Conservation (phyloP, 345 rosid genomes). For the Hypericum androsaemum region DNA sequence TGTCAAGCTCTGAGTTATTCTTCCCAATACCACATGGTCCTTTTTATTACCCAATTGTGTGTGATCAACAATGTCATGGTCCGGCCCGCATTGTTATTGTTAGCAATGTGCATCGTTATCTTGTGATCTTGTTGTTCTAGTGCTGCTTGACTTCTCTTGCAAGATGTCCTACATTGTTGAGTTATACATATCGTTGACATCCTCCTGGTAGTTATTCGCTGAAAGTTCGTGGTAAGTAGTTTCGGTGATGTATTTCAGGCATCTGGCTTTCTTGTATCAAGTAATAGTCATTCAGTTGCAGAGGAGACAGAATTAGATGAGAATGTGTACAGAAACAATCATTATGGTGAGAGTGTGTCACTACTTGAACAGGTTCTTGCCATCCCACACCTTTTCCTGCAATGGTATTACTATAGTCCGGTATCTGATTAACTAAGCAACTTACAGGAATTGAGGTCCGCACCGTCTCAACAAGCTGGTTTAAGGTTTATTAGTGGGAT, state of each 20-base stretch:
- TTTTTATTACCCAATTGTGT: too few species aligned
- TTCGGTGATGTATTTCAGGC: slow-evolving; percentile 38
- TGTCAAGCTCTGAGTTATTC: too few species aligned
- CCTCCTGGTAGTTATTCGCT: too few species aligned
- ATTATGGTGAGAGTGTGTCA: slow-evolving; percentile 45
- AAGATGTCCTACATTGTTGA: too few species aligned
- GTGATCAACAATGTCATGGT: too few species aligned
- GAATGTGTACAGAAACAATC: slow-evolving; percentile 40
- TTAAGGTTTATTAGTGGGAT: slow-evolving; percentile 87
- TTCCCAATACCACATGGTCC: too few species aligned
- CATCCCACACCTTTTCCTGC: slow-evolving; percentile 9
- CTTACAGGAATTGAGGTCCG: slow-evolving; percentile 58
- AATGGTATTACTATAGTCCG: slow-evolving; percentile 10
- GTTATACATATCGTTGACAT: too few species aligned
- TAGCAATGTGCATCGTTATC: too few species aligned
- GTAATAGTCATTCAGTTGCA: slow-evolving; percentile 49
- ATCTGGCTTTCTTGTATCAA: slow-evolving; percentile 66
- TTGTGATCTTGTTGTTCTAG: too few species aligned
- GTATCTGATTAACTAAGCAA: slow-evolving; percentile 15
- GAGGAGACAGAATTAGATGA: slow-evolving; percentile 77
- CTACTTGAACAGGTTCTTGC: slow-evolving; percentile 70
- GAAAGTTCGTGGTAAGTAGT: too few species aligned
- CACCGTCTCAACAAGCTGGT: slow-evolving; percentile 59
- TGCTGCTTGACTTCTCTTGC: too few species aligned
- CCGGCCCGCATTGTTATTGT: too few species aligned